Conservation (phyloP, 1,284 basidiomycete species). For the Cryptococcus sp. region DNA sequence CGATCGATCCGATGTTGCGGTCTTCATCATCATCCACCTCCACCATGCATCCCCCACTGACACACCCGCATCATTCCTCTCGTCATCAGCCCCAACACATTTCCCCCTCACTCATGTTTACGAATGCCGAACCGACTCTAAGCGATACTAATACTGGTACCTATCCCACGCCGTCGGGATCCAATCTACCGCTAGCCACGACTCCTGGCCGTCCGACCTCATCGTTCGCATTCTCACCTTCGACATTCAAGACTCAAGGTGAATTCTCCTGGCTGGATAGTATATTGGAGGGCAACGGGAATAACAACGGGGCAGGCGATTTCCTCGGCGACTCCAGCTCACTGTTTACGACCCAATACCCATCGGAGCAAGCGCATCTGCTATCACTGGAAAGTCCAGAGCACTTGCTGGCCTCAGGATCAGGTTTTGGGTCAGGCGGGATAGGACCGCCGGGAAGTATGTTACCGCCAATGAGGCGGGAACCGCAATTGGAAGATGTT, state of each 20-base stretch:
- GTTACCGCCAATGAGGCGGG: conserved; percentile 5
- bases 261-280: conserved; percentile 8
- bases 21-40: background rate
- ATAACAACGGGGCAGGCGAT: background rate
- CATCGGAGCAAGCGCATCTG: conserved; percentile 38
- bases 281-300: conserved; percentile 1
- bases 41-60: background rate
- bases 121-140: background rate
- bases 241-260: background rate
- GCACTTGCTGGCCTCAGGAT: conserved; percentile 10
- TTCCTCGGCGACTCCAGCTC: background rate
- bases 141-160: background rate
- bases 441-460: background rate
- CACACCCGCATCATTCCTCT: background rate
- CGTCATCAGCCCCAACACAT: background rate
- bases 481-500: conserved; percentile 44
- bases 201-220: conserved; percentile 9
- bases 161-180: conserved; percentile 1
- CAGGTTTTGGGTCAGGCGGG: background rate
- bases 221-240: conserved; percentile 16
- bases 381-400: conserved; percentile 35
- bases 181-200: background rate
- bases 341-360: conserved; percentile 8
- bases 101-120: background rate
- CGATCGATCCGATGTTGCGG: background rate